Percentiles rank a stretch among this genome's conserved stretches.
These are phyloP conservation scores for Fomitopsis palustris DNA, from an alignment of 1,284 basidiomycete genomes.

Conservation along the genomic window DNA sequence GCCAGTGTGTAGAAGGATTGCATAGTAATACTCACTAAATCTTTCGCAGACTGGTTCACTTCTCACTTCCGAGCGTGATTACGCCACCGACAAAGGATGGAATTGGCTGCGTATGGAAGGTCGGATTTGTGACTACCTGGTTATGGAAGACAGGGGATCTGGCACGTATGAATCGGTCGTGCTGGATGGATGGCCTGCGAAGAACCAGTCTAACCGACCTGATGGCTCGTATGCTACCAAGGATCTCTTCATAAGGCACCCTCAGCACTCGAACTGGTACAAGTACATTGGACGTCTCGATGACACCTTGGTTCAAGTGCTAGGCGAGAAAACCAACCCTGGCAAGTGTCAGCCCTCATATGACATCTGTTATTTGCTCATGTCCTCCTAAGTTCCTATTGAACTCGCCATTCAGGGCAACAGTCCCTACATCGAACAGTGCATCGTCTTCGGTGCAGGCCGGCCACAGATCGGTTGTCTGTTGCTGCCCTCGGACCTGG, in stretches of 20 bases:
- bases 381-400: conserved; percentile 40
- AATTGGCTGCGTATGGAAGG: conserved; percentile 45
- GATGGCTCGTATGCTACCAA: conserved; percentile 59
- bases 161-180: conserved; percentile 52
- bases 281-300: conserved; percentile 59
- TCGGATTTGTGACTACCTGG: conserved; percentile 36
- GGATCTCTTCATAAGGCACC: conserved; percentile 52
- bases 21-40: not conserved
- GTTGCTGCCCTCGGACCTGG: conserved; percentile 50
- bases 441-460: conserved; percentile 57
- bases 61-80: conserved; percentile 50
- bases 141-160: conserved; percentile 41
- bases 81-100: conserved; percentile 54
- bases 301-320: conserved; percentile 49
- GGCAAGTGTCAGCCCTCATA: conserved; percentile 12
- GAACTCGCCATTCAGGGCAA: conserved; percentile 40
- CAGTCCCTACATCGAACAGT: conserved; percentile 40
- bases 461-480: conserved; percentile 51
- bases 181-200: conserved; percentile 52
- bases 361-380: too few relatives aligned
- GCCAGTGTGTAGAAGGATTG: not conserved
- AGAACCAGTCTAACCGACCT: conserved; percentile 48
- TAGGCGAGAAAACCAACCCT: conserved; percentile 60
- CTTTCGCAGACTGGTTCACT: conserved; percentile 36
- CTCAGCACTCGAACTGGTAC: conserved; percentile 38